Evolutionary conservation across 108 stramenopile genomes (phyloP).

Genomic region (Poteriospumella lacustris): DNA sequence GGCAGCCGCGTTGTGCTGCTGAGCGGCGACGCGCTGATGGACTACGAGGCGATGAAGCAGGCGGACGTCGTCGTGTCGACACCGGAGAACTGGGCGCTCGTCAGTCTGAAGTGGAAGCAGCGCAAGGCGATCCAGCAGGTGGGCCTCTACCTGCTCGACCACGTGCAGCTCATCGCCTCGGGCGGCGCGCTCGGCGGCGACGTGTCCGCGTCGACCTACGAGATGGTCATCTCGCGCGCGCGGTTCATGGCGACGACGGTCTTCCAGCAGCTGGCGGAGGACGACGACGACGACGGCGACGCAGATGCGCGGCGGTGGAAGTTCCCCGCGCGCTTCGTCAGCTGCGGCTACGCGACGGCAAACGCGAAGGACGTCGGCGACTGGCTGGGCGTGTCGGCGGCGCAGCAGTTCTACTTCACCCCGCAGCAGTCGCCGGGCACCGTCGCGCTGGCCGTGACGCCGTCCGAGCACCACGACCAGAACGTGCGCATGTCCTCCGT

Average conservation of each 20-base stretch:
- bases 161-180: constrained; percentile 85
- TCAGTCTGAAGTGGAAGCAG: constrained; percentile 89
- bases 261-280: constrained; percentile 33
- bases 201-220: too few relatives aligned
- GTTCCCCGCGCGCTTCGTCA: constrained; percentile 72
- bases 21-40: constrained; percentile 79
- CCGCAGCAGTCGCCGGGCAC: constrained; percentile 84
- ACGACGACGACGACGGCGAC: constrained; percentile 34
- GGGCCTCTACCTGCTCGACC: constrained; percentile 83
- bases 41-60: constrained; percentile 67
- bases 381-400: constrained; percentile 85
- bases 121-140: constrained; percentile 83
- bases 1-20: constrained; percentile 72
- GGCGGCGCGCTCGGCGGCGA: constrained; percentile 71
- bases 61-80: constrained; percentile 74
- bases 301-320: constrained; percentile 55
- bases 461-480: background rate
- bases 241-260: constrained; percentile 75
- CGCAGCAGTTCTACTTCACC: constrained; percentile 86
- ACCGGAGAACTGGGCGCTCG: constrained; percentile 78
- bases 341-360: constrained; percentile 81
- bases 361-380: constrained; percentile 95
- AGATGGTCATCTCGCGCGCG: constrained; percentile 92
- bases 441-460: constrained; percentile 80
- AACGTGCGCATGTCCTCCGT: constrained; percentile 27